Evolutionary conservation across 257 asterid genomes (phyloP).

Genomic region (Misopates orontium): DNA sequence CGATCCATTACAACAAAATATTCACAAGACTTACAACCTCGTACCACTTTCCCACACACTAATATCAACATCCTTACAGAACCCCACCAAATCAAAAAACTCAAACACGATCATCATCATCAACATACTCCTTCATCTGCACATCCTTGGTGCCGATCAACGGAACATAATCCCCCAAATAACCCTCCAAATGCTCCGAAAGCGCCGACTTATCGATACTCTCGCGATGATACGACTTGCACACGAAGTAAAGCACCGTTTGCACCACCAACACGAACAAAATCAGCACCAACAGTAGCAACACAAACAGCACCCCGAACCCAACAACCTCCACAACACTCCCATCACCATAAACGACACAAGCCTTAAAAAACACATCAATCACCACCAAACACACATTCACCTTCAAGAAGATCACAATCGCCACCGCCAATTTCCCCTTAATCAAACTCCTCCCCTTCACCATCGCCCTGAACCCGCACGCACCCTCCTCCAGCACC

Average conservation of each 20-base stretch:
- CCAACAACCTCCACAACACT: slow-evolving; percentile 26
- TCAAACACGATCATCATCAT: slow-evolving; percentile 21
- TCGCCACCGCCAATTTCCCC: slow-evolving; percentile 48
- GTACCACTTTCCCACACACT: no score
- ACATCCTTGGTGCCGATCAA: slow-evolving; percentile 54
- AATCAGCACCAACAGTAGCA: slow-evolving; percentile 36
- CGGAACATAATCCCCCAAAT: slow-evolving; percentile 65
- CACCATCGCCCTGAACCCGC: slow-evolving; percentile 56
- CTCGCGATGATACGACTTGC: slow-evolving; percentile 68
- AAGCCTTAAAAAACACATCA: slow-evolving; percentile 22
- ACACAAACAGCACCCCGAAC: slow-evolving; percentile 40
- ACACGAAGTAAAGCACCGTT: slow-evolving; percentile 59
- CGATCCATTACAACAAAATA: no score
- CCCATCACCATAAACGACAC: slow-evolving; percentile 31
- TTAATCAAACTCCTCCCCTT: slow-evolving; percentile 51
- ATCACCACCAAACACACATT: slow-evolving; percentile 26
- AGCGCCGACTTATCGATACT: slow-evolving; percentile 59
- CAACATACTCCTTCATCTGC: slow-evolving; percentile 48
- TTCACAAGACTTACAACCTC: no score
- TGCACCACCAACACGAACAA: slow-evolving; percentile 56
- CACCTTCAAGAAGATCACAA: slow-evolving; percentile 40
- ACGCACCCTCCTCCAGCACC: slow-evolving; percentile 56
- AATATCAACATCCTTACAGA: no score
- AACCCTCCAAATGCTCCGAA: slow-evolving; percentile 69
- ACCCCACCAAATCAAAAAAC: not conserved